Conservation (phyloP, 2,329 filamentous ascomycete genomes). For the Rutstroemia sp. region DNA sequence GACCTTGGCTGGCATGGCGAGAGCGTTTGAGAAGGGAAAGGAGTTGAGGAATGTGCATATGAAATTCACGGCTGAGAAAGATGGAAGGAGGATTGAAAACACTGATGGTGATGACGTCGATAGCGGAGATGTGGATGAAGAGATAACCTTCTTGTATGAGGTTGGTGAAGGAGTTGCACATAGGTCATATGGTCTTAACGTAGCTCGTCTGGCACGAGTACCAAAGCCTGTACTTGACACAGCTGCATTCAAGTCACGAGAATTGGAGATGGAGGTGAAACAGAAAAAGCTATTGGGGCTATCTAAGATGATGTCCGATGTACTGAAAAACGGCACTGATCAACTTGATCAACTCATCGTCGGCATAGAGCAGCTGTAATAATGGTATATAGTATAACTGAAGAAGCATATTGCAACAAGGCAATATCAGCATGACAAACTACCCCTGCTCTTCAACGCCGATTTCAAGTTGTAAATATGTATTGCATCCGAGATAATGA, state of each 20-base stretch:
- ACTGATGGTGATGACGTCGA: constrained; percentile 36
- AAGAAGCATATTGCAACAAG: constrained; percentile 15
- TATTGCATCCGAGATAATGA: constrained; percentile 1
- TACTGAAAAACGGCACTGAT: constrained; percentile 17
- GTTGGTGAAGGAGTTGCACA: constrained; percentile 87
- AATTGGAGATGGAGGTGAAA: constrained; percentile 70
- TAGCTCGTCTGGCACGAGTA: constrained; percentile 77
- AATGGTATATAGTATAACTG: constrained; percentile 8
- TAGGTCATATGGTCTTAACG: constrained; percentile 89
- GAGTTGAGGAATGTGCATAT: constrained; percentile 88
- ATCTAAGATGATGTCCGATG: constrained; percentile 22
- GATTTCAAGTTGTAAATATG: neutral
- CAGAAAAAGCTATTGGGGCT: constrained; percentile 46
- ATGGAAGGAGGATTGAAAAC: constrained; percentile 23
- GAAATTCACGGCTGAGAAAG: constrained; percentile 56
- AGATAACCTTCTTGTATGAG: constrained; percentile 93
- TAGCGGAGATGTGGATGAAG: constrained; percentile 48
- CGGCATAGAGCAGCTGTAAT: constrained; percentile 50
- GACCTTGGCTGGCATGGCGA: constrained; percentile 63
- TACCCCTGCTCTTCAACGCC: constrained; percentile 3
- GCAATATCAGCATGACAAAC: constrained; percentile 6
- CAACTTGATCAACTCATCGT: constrained; percentile 25
- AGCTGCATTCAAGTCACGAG: constrained; percentile 69
- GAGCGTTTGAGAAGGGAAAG: constrained; percentile 51
- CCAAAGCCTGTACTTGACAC: constrained; percentile 70